Percentiles rank a stretch among this genome's conserved stretches.
phyloP scores from a whole-genome alignment of 2,329 filamentous ascomycete genomes.

The Xylariomycetidae sp. region DNA sequence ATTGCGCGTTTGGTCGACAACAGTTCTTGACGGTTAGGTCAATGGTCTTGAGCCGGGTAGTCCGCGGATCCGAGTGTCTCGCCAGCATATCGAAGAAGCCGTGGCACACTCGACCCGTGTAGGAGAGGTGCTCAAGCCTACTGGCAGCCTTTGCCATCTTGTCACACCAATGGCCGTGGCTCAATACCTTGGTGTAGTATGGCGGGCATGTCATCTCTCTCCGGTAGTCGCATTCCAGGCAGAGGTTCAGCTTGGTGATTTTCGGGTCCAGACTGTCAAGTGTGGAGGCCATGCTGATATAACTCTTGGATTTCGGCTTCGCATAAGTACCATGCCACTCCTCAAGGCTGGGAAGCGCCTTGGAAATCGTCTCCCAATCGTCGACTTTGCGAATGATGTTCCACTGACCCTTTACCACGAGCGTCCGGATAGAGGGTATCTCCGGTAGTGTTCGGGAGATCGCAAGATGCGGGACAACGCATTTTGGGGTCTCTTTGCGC shows the following conservation, averaged over 20 bases:
- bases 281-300: constrained; percentile 61
- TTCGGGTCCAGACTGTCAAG: constrained; percentile 51
- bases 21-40: constrained; percentile 71
- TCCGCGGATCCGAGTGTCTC: constrained; percentile 40
- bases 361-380: constrained; percentile 57
- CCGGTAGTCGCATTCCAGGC: constrained; percentile 65
- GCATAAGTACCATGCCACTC: constrained; percentile 61
- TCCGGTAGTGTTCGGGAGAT: constrained; percentile 37
- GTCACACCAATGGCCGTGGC: constrained; percentile 58
- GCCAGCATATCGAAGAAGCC: constrained; percentile 58
- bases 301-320: constrained; percentile 69
- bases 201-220: constrained; percentile 55
- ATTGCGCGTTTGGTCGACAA: constrained; percentile 51
- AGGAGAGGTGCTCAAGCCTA: constrained; percentile 61
- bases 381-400: constrained; percentile 60
- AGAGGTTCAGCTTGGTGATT: constrained; percentile 60
- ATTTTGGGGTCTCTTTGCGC: no score
- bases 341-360: constrained; percentile 58
- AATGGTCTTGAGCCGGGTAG: constrained; percentile 54
- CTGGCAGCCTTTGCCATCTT: constrained; percentile 56
- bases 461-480: constrained; percentile 12
- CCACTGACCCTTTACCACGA: constrained; percentile 72
- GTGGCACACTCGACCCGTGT: constrained; percentile 66
- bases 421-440: constrained; percentile 54
- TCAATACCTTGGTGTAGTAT: constrained; percentile 55